These are phyloP conservation scores for Tylopilus sp. DNA, from an alignment of 768 basidiomycete genomes.

Conservation along the genomic window DNA sequence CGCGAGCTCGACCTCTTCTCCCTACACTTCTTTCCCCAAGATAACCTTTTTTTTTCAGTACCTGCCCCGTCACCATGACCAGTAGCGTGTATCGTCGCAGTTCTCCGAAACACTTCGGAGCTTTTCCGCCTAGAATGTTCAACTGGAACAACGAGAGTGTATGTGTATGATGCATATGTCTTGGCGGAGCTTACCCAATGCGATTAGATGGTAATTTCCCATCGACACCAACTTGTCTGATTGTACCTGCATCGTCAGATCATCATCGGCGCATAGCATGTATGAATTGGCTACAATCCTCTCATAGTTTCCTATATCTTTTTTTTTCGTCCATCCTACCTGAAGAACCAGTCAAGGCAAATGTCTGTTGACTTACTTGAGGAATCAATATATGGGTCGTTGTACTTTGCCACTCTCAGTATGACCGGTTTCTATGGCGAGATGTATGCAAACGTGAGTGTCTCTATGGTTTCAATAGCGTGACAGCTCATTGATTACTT, in stretches of 20 bases:
- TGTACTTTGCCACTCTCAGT: background rate
- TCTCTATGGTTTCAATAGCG: background rate
- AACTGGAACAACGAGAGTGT: background rate
- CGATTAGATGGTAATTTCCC: background rate
- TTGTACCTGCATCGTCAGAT: background rate
- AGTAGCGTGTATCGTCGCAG: background rate
- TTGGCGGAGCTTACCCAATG: background rate
- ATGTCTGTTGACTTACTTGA: no score
- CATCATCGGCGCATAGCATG: background rate
- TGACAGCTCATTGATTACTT: background rate
- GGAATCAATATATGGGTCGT: background rate
- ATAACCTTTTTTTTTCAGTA: no score
- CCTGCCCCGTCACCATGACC: background rate
- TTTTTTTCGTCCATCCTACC: background rate
- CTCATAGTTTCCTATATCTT: background rate
- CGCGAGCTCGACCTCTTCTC: background rate
- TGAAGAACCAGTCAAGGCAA: background rate
- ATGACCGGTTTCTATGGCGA: background rate
- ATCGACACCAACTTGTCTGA: background rate
- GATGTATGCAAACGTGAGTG: conserved; percentile 10
- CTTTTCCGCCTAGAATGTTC: background rate
- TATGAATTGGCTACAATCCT: background rate
- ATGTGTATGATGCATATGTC: background rate
- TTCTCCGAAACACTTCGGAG: background rate
- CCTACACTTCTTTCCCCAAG: background rate